Base-by-base conservation (phyloP, 139 green algal genomes). In the Chlorella sp. region DNA sequence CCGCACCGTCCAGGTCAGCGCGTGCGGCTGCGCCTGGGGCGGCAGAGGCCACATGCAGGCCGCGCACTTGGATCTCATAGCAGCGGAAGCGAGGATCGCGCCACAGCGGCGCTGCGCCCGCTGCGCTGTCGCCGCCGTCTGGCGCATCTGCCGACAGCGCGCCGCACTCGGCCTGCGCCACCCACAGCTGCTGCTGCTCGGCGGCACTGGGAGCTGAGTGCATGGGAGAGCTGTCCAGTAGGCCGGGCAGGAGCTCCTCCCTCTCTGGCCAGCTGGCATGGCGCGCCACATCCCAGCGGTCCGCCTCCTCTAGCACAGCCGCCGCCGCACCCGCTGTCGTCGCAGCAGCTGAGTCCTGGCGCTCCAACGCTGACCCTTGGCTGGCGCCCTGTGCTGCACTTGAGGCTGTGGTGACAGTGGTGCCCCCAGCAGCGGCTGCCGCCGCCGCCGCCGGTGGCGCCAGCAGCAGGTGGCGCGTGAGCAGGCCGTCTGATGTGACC, bases 201-300 rank as follows among this genome's bases (percentile, higher is more conserved):
- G 80, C 68, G 34, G 24, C 62, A 7, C 43, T 34, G 44, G 32
- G 44, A 11, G 43, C 43, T 1, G 34, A 64, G 2, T 20, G 20
- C 20, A 34, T 34, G 13, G 51, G 51, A 2, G 46, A 22, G 46
- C n/a, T 34, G 74, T 32, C 1, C 28, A 46, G 56, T 40, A 81
- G 24, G 40, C 80, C 62, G 30, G 73, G 60, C 72, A 76, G 80
- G 6, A 43, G 14, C 40, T 84, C 85, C 60, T 75, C 83, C 54
- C 85, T 74, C 74, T 91, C 88, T 20, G 82, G 81, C 88, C 88
- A 91, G 64, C 36, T 74, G 41, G 38, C 32, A 8, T 78, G 85
- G 28, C 88, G 69, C 32, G 73, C 80, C 30, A 91, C 62, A n/a
- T 90, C 88, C 85, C 85, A 90, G 40, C 83, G 80, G 54, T 88